Evolutionary conservation across 371 early-diverging fungal species (phyloP).

Genomic region (Rhizopus arrhizus): DNA sequence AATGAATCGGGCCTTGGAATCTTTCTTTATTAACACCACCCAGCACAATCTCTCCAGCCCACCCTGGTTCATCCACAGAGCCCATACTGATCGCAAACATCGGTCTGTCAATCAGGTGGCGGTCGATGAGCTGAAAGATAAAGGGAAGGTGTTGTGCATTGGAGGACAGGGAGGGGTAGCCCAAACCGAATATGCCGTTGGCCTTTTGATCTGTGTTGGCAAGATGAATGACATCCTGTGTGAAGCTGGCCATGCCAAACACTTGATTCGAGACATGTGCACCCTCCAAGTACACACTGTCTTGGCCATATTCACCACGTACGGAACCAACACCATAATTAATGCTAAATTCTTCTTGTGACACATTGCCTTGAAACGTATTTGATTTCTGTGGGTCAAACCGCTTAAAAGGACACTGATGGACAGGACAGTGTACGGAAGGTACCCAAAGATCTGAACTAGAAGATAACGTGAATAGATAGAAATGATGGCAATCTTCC

Average conservation of each 20-base stretch:
- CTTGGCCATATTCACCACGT: constrained; percentile 27
- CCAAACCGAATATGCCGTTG: constrained; percentile 42
- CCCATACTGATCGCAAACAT: constrained; percentile 27
- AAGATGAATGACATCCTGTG: constrained; percentile 23
- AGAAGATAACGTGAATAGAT: background rate
- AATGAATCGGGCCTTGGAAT: constrained; percentile 52
- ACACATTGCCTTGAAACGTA: constrained; percentile 14
- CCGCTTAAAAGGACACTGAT: constrained; percentile 17
- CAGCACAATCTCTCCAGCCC: constrained; percentile 52
- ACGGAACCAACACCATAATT: constrained; percentile 32
- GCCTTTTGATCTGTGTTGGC: constrained; percentile 10
- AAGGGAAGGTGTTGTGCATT: constrained; percentile 21
- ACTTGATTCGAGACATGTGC: constrained; percentile 31
- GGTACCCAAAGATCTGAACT: constrained; percentile 36
- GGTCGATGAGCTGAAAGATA: constrained; percentile 19
- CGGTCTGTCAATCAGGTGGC: constrained; percentile 23
- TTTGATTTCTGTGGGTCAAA: constrained; percentile 23
- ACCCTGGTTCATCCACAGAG: constrained; percentile 3
- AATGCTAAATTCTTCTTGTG: constrained; percentile 14
- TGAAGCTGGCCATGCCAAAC: constrained; percentile 36
- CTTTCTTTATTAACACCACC: constrained; percentile 57
- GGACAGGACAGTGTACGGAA: constrained; percentile 14
- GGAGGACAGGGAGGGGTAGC: constrained; percentile 23
- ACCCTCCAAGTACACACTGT: constrained; percentile 23
- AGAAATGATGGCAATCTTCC: too few species aligned